Base-by-base conservation (phyloP, 2,329 filamentous ascomycete genomes). In the Rutstroemia sp. region DNA sequence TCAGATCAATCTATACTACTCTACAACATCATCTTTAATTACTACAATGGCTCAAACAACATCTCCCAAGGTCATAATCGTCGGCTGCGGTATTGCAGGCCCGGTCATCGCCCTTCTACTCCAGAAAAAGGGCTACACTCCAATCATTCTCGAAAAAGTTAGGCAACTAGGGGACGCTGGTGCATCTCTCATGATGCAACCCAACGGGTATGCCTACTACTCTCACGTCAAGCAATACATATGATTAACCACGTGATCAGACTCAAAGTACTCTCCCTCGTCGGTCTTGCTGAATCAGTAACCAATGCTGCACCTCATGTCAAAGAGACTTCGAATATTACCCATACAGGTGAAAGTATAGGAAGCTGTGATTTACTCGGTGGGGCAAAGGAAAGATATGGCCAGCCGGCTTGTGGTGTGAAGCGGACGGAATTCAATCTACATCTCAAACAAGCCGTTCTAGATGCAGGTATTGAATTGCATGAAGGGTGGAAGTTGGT, bases 101-200 rank as follows among this genome's bases (percentile, higher is more conserved):
- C 59, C 59, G 14, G 44, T 57, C 23, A 27, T 61, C 2, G 57
- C 57, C 21, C 55, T 61, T 10, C 37, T 61, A 8, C 54, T 61
- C 6, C 41, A 56, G 38, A 53, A 48, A 34, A 61, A 61, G 41
- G 57, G 59, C 12, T 61, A 61, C 23, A 48, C n/a, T 2, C 59
- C 59, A 1, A 41, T 59, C 14, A 19, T 61, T 3, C 44, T 61
- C 14, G 59, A 61, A 23, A 61, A 57, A 30, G 57, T 54, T 4
- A 38, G 23, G 16, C 23, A 27, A 19, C 14, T 57, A 14, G 50
- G 55, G 2, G 44, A 59, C 42, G 58, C 45, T 1, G 58, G 58
- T 7, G 48, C 19, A 6, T 57, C 58, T 5, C 8, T 59, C 3
- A 34, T 45, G 23, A 27, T 59, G 16, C 34, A 51, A 10, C 58